phyloP scores from a whole-genome alignment of 2,329 filamentous ascomycete species.

The Xylariaceae sp. region DNA sequence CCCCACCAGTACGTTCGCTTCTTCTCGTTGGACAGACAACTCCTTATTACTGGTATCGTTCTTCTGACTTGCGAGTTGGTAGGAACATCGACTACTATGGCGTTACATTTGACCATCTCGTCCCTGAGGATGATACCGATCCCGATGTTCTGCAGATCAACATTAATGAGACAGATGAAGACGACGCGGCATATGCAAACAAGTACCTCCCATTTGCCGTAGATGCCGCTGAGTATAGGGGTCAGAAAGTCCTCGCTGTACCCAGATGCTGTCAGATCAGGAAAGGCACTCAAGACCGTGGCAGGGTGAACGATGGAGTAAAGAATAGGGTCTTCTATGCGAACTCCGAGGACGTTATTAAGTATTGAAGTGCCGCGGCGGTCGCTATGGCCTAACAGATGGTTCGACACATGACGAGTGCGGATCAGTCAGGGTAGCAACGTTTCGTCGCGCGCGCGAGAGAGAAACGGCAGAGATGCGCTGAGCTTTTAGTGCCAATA shows the following conservation, averaged over 20 bases:
- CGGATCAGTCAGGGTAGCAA: too few species aligned
- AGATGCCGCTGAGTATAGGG: constrained; percentile 36
- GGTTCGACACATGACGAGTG: too few species aligned
- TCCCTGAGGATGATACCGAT: constrained; percentile 33
- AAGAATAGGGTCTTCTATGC: too few species aligned
- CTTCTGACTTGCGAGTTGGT: background rate
- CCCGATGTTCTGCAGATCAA: constrained; percentile 43
- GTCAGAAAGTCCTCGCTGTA: constrained; percentile 40
- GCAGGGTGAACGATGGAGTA: constrained; percentile 30
- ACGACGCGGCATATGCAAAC: constrained; percentile 36
- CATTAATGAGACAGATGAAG: constrained; percentile 40
- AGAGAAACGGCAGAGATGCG: too few species aligned
- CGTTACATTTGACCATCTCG: constrained; percentile 41
- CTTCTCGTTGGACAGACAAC: too few species aligned
- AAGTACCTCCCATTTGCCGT: constrained; percentile 33
- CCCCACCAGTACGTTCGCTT: too few species aligned
- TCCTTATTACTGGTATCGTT: too few species aligned
- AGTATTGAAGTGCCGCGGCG: too few species aligned
- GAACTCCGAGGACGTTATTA: too few species aligned
- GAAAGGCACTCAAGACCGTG: constrained; percentile 35
- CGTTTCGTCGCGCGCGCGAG: too few species aligned
- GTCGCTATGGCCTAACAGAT: too few species aligned
- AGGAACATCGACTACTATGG: constrained; percentile 37
- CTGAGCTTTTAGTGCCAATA: too few species aligned
- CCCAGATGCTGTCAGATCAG: constrained; percentile 41